A percentile compares a stretch with the other conserved stretches of the same genome.
These are phyloP conservation scores for Xylaria sp. DNA, from an alignment of 495 filamentous ascomycete genomes.

Conservation along the genomic window DNA sequence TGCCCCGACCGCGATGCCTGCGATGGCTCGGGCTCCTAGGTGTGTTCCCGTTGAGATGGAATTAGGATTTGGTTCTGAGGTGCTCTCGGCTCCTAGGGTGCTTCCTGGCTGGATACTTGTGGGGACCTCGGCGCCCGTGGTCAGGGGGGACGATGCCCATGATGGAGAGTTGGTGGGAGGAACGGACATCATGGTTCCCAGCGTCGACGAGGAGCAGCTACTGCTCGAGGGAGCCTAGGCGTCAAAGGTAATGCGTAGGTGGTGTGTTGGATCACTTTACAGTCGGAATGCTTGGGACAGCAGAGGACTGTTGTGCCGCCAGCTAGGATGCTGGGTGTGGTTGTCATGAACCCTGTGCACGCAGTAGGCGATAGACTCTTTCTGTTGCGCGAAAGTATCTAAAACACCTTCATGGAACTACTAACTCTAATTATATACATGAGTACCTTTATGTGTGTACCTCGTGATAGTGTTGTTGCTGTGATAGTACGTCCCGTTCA, in stretches of 20 bases:
- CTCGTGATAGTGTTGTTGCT: too few species aligned
- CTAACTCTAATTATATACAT: too few species aligned
- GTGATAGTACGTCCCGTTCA: not conserved
- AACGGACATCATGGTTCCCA: not conserved
- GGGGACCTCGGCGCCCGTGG: not conserved
- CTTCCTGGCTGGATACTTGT: not conserved
- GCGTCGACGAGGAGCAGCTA: not conserved
- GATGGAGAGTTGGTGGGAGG: not conserved
- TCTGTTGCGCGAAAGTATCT: too few species aligned
- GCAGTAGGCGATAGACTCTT: too few species aligned
- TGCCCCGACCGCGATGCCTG: too few species aligned
- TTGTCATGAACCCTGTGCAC: too few species aligned
- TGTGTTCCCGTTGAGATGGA: not conserved
- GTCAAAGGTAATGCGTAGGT: too few species aligned
- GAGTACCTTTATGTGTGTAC: too few species aligned
- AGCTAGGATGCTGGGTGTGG: not conserved
- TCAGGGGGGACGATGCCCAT: not conserved
- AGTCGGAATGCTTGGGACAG: not conserved
- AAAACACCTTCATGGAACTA: too few species aligned
- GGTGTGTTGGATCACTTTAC: not conserved
- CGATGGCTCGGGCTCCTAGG: too few species aligned
- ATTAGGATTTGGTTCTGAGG: not conserved
- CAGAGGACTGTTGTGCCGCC: not conserved
- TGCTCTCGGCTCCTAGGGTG: not conserved
- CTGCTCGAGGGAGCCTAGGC: too few species aligned